Evolutionary conservation across 1,284 basidiomycete species (phyloP), one percentile per base, ranked within the genome.

Genomic region (Polyporus tsugae): DNA sequence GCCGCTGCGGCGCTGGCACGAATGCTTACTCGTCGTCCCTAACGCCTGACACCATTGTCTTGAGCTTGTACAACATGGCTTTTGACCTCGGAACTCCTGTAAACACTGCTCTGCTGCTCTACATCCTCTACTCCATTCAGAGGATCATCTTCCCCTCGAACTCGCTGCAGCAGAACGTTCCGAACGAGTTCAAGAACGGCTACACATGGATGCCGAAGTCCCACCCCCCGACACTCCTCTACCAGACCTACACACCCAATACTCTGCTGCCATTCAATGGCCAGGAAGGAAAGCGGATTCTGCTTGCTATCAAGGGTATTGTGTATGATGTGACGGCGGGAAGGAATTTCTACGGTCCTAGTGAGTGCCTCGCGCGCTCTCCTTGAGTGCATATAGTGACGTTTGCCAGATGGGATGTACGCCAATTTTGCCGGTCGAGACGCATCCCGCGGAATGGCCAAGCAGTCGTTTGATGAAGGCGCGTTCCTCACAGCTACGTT

Each of bases 371-470:
- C 46, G 62, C n/a, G 29, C 36, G 57, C n/a, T 5, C 38, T 19
- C 38, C 10, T 36, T 15, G 60, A 46, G 33, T 33, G 62, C 57
- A 38, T 60, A 33, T n/a, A 29, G 60, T 62, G 33, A 60, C 58
- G 62, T 39, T 38, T 19, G 9, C 17, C 70, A 95, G 95, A 92
- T 75, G 96, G 96, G 0, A 95, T 96, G 87, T 98, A 98, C 77
- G 96, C 96, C 39, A 98, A 98, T 81, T 98, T 98, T 84, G 96
- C 96, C 2, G 96, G 96, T 3, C 84, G 95, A 63, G 96, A 98
- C 81, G 96, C 96, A 0, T 96, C 94, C 10, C 85, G 96, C 58
- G 96, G 96, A 13, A 97, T 98, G 96, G 96, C 96, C 9, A 98
- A 97, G 81, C 96, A 98, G 82, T 96, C 95, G 4, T 98, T 98